Evolutionary conservation across 805 yeast genomes (phyloP), one percentile per base, ranked within the genome.

Genomic region (Cyberlindnera suaveolens): DNA sequence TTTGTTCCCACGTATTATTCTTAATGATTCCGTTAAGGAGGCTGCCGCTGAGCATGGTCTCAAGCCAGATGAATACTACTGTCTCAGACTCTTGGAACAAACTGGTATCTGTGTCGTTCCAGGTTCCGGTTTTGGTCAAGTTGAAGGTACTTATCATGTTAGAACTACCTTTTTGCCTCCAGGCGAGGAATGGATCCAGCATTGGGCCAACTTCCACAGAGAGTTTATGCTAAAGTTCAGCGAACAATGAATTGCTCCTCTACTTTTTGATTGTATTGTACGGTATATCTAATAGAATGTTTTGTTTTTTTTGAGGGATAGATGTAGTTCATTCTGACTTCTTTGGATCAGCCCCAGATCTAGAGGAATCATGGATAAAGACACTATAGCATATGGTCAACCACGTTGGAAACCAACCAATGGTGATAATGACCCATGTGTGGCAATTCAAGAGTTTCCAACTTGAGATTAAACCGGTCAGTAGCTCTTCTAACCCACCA

Each of bases 91-190:
- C 46, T 73, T 93, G 52, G 91, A 91, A 51, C 64, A 68, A 38
- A 89, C 99, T 6, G 99, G 99, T 54, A 88, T 93, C 47, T 93
- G 99, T 66, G 87, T 95, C 36, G 95, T 93, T 49, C 98, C 99
- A 27, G 99, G 99, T 34, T 80, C 88, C 30, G 99, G 99, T 0
- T 93, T 93, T 57, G 97, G 98, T 29, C 99, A 93, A 67, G 83
- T 73, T 38, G 81, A 80, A 38, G 95, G 88, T 17, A 89, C 97
- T 4, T 84, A 74, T 68, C 99, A 93, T 61, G 75, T 93, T 56
- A 82, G 99, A 73, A 93, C 99, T 1, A 93, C 99, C 1, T 93
- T 93, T 70, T 72, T 93, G 58, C 95, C 99, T 13, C 97, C 98
- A 14, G 98, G 97, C 35, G 74, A 77, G 20, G 91, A 87, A 54